Evolutionary conservation across 2,329 filamentous ascomycete species (phyloP), one percentile per base, ranked within the genome.

Genomic region (Fusarium graminum): DNA sequence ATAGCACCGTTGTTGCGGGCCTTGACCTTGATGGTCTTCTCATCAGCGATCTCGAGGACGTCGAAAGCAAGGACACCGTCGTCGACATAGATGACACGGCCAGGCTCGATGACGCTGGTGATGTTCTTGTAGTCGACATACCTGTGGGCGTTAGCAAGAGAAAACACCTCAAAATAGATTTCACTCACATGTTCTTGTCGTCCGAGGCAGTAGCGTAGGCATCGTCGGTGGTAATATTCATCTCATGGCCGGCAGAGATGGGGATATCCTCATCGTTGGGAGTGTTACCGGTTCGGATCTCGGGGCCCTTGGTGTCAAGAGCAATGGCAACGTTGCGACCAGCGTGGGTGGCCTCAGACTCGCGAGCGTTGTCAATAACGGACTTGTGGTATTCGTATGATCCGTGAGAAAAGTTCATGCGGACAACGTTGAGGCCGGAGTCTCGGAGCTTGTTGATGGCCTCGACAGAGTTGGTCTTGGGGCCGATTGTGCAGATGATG

Each of bases 61-160:
- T 97, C 91, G 74, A 99, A 98, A 26, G 94, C 96, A 74, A 98
- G 90, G 71, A 99, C 94, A 81, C 95, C 95, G 76, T 99, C 95
- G 76, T 99, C 95, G 74, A 99, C 95, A 82, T 97, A 99, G 85
- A 99, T 96, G 80, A 91, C 90, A 75, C 95, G 94, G 76, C 94
- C 95, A 61, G 88, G 85, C 78, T 92, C 82, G 77, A 99, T 98
- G 74, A 99, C 95, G 85, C 96, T 97, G 82, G 94, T 97, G 82
- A 99, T 98, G 87, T 99, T 99, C 90, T 97, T 96, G 87, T 99
- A 98, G 85, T 98, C 94, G 76, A 98, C 91, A 77, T 93, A 97
- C 90, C 92, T 94, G 13, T 30, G 39, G 29, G 19, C 26, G 40
- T 59, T 59, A 61, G 58, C 51, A 45, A 22, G 17, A 46, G 34